These are phyloP conservation scores for Cystofilobasidium ferigula DNA, from an alignment of 768 basidiomycete species.

Conservation along the genomic window DNA sequence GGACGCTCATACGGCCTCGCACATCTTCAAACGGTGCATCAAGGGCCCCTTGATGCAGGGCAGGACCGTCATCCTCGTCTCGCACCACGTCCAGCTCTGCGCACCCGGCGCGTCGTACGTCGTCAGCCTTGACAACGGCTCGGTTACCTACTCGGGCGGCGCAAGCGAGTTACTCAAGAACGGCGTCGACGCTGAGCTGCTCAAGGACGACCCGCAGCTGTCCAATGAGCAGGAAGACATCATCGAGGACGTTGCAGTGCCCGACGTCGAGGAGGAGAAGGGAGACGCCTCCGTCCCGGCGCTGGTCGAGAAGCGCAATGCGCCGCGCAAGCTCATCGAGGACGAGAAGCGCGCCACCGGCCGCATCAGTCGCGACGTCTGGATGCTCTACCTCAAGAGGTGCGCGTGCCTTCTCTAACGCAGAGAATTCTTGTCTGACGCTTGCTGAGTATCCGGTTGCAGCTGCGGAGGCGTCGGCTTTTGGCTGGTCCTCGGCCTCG, in stretches of 20 bases:
- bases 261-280: neutral
- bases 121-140: slow-evolving; percentile 50
- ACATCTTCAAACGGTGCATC: slow-evolving; percentile 68
- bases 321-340: slow-evolving; percentile 71
- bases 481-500: slow-evolving; percentile 50
- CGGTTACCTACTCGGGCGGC: slow-evolving; percentile 59
- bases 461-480: slow-evolving; percentile 8
- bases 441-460: neutral
- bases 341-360: slow-evolving; percentile 61
- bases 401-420: slow-evolving; percentile 30
- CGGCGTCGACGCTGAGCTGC: slow-evolving; percentile 53
- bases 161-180: slow-evolving; percentile 55
- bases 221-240: neutral
- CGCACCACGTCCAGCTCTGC: slow-evolving; percentile 86
- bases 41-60: slow-evolving; percentile 64
- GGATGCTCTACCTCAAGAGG: slow-evolving; percentile 49
- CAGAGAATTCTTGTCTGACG: slow-evolving; percentile 26
- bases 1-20: slow-evolving; percentile 73
- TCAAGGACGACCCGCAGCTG: slow-evolving; percentile 45
- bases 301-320: slow-evolving; percentile 43
- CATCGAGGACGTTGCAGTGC: slow-evolving; percentile 5
- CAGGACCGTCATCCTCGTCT: slow-evolving; percentile 77
- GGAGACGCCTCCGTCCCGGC: neutral
- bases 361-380: slow-evolving; percentile 55
- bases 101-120: slow-evolving; percentile 67